These are phyloP conservation scores for Smittium culicis DNA, from an alignment of 371 early-diverging fungal genomes.

Conservation along the genomic window DNA sequence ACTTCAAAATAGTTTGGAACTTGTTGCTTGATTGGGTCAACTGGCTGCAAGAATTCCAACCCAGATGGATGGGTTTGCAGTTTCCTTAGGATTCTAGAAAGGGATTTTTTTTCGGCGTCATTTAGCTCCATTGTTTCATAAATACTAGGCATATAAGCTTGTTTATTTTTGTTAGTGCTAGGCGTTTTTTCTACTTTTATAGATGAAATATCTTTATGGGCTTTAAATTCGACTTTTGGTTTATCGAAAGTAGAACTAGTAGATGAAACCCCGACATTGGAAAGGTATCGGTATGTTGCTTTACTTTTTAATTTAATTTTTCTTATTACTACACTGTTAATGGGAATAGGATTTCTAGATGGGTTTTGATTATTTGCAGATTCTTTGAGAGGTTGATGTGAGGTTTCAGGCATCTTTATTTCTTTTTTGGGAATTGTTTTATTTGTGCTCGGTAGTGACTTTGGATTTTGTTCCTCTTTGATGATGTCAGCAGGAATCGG, in stretches of 20 bases:
- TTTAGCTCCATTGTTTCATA: not conserved
- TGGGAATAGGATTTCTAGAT: too few relatives aligned
- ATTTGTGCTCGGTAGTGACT: not conserved
- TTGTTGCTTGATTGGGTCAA: slow-evolving; percentile 50
- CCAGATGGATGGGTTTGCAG: slow-evolving; percentile 30
- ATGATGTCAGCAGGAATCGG: not conserved
- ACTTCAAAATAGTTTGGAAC: slow-evolving; percentile 67
- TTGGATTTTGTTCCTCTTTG: not conserved
- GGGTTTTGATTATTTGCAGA: too few relatives aligned
- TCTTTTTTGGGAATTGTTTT: not conserved
- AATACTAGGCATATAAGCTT: slow-evolving; percentile 1
- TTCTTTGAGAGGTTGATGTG: not conserved
- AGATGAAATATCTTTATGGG: not conserved
- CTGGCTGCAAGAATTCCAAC: slow-evolving; percentile 44
- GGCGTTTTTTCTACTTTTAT: not conserved
- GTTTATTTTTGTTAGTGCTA: not conserved
- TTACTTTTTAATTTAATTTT: not conserved
- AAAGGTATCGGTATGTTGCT: not conserved
- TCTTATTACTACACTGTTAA: not conserved
- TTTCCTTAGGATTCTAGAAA: slow-evolving; percentile 22
- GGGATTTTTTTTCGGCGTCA: slow-evolving; percentile 10
- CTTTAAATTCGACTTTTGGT: not conserved
- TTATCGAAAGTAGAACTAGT: not conserved
- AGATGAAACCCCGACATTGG: not conserved
- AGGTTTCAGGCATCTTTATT: not conserved